Evolutionary conservation across 306 rosid species (phyloP).

Genomic region (Psophocarpus tetragonolobus): DNA sequence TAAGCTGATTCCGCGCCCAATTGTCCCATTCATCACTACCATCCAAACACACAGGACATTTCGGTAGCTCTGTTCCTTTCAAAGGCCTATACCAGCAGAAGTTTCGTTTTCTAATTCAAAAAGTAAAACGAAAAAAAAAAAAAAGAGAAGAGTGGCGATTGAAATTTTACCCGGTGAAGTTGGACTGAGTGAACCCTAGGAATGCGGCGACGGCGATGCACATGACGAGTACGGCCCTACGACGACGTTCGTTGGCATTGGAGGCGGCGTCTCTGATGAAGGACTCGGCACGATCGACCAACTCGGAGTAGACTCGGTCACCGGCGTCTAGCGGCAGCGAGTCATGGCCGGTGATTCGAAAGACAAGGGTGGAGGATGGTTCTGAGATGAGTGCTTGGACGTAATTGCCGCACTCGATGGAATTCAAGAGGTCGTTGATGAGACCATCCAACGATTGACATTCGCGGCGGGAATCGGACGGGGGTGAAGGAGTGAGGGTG

Average conservation of each 20-base stretch:
- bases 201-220: constrained; percentile 71
- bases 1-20: constrained; percentile 90
- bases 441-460: constrained; percentile 15
- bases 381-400: constrained; percentile 57
- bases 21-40: constrained; percentile 59
- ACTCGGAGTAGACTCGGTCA: constrained; percentile 56
- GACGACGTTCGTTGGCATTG: constrained; percentile 43
- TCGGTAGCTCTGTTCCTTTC: constrained; percentile 61
- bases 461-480: constrained; percentile 20
- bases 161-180: constrained; percentile 66
- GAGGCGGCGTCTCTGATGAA: constrained; percentile 45
- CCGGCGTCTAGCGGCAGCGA: constrained; percentile 49
- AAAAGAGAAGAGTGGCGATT: background rate
- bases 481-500: constrained; percentile 44
- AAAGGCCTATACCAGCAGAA: constrained; percentile 50
- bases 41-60: constrained; percentile 59
- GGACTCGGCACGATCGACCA: constrained; percentile 58
- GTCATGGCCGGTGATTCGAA: constrained; percentile 39
- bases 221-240: constrained; percentile 46
- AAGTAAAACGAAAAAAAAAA: background rate
- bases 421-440: constrained; percentile 49
- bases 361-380: constrained; percentile 41
- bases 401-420: constrained; percentile 66
- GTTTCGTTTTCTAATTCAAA: background rate
- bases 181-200: constrained; percentile 67